Percentiles rank a stretch among this genome's conserved stretches.
Conservation (phyloP, 78 protist genomes). For the Cavenderia fasciculata region DNA sequence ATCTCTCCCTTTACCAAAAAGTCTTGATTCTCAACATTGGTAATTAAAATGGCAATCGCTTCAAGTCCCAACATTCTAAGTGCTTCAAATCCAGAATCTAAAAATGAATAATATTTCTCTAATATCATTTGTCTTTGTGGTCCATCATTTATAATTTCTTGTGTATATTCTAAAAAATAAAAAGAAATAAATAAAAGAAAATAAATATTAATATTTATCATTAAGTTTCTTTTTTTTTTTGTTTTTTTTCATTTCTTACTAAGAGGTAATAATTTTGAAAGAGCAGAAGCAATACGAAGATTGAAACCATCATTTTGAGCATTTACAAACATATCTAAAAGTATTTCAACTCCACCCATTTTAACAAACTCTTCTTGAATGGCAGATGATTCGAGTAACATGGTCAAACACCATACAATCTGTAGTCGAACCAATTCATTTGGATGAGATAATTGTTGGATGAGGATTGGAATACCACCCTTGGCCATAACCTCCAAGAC, state of each 20-base stretch:
- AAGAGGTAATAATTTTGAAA: constrained; percentile 20
- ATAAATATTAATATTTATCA: too few species aligned
- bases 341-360: constrained; percentile 45
- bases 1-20: neutral
- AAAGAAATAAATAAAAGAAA: too few species aligned
- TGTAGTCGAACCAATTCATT: constrained; percentile 52
- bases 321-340: constrained; percentile 58
- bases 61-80: constrained; percentile 63
- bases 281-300: constrained; percentile 27
- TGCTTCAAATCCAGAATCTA: constrained; percentile 36
- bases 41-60: constrained; percentile 45
- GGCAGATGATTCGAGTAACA: constrained; percentile 16
- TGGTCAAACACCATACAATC: constrained; percentile 37
- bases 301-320: constrained; percentile 65
- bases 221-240: too few species aligned
- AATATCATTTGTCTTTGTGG: constrained; percentile 34
- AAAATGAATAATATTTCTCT: constrained; percentile 17
- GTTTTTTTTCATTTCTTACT: neutral
- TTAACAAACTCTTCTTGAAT: constrained; percentile 43
- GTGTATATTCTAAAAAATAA: constrained; percentile 1
- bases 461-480: constrained; percentile 43
- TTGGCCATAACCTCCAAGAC: neutral
- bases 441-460: neutral
- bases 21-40: constrained; percentile 40
- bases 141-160: constrained; percentile 45